Conservation (phyloP, 2,329 filamentous ascomycete species). For the Epicoccum nigrum region DNA sequence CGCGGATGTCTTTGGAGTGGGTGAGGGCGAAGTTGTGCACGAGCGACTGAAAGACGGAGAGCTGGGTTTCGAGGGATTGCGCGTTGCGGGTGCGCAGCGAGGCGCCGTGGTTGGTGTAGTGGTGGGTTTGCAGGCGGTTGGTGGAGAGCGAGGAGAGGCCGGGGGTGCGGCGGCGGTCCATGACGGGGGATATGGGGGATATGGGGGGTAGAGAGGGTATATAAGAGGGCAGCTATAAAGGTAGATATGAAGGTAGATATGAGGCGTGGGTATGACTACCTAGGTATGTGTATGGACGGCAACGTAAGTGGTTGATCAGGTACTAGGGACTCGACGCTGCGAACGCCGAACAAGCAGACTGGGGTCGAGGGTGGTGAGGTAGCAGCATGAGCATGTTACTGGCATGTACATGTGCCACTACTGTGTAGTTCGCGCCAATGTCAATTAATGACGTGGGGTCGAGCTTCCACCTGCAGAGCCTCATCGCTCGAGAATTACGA, state of each 20-base stretch:
- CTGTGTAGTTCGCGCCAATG: background rate
- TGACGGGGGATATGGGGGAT: conserved; percentile 26
- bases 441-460: background rate
- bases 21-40: conserved; percentile 95
- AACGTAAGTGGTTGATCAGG: background rate
- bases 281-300: background rate
- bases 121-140: conserved; percentile 73
- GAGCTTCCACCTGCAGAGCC: background rate
- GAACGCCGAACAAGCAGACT: no score
- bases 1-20: conserved; percentile 94
- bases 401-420: no score
- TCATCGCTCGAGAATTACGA: background rate
- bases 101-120: conserved; percentile 89
- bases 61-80: conserved; percentile 85
- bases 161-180: conserved; percentile 73
- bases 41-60: conserved; percentile 93
- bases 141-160: conserved; percentile 76
- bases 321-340: no score
- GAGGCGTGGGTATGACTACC: background rate
- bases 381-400: background rate
- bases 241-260: no score
- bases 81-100: conserved; percentile 84
- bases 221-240: no score
- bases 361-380: background rate
- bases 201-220: background rate